Conservation (phyloP, 768 basidiomycete genomes). For the Suillus variegatus region DNA sequence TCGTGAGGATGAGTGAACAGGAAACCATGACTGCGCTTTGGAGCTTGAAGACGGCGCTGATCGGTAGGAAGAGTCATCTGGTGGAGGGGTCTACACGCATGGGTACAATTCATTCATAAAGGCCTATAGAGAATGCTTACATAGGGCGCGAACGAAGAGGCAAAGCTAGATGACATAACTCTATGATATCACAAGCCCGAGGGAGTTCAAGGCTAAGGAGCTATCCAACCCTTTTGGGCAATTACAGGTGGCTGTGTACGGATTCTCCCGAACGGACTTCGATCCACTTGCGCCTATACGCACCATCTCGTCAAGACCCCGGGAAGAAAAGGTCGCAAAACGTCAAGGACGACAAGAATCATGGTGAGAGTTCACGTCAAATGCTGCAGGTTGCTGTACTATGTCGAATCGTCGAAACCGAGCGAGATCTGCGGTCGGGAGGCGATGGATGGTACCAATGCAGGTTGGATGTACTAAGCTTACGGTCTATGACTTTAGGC, state of each 20-base stretch:
- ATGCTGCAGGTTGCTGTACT: slow-evolving; percentile 19
- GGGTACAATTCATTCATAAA: slow-evolving; percentile 6
- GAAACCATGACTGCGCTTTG: slow-evolving; percentile 54
- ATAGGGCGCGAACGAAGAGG: slow-evolving; percentile 63
- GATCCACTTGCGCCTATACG: slow-evolving; percentile 18
- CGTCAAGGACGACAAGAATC: slow-evolving; percentile 27
- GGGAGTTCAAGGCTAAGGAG: neutral
- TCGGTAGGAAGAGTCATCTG: slow-evolving; percentile 48
- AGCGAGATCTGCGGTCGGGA: slow-evolving; percentile 10
- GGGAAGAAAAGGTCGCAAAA: slow-evolving; percentile 25
- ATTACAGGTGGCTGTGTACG: slow-evolving; percentile 35
- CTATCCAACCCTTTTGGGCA: slow-evolving; percentile 5
- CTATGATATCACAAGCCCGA: slow-evolving; percentile 26
- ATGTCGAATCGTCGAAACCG: slow-evolving; percentile 7
- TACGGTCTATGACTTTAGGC: slow-evolving; percentile 46
- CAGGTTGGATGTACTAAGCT: slow-evolving; percentile 22
- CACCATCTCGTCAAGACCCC: slow-evolving; percentile 28
- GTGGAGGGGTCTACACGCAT: slow-evolving; percentile 51
- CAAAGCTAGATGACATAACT: slow-evolving; percentile 36
- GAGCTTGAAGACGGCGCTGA: slow-evolving; percentile 22
- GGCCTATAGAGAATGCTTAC: slow-evolving; percentile 33
- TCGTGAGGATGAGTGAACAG: slow-evolving; percentile 31
- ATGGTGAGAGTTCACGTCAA: slow-evolving; percentile 36
- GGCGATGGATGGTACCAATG: slow-evolving; percentile 28
- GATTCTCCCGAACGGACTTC: slow-evolving; percentile 44